Evolutionary conservation across 345 rosid species (phyloP).

Genomic region (Ailanthus altissimus): DNA sequence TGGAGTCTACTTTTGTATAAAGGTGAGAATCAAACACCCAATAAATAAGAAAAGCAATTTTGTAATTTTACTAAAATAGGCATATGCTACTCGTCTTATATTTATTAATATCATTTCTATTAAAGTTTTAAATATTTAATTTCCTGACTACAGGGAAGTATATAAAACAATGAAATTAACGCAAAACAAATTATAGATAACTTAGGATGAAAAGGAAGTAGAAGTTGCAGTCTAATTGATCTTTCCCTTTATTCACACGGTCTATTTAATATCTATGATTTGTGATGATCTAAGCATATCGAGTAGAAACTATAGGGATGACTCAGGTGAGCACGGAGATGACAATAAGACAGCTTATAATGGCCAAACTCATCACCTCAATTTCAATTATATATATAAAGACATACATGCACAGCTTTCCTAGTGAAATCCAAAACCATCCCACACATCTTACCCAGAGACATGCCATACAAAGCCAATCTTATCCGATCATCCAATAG

Average conservation of each 20-base stretch:
- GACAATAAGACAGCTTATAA: background rate
- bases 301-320: background rate
- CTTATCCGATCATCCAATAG: constrained; percentile 8
- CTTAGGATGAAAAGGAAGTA: background rate
- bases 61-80: no score
- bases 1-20: no score
- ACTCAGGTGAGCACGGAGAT: background rate
- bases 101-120: background rate
- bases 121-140: background rate
- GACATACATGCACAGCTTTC: background rate
- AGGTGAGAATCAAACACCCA: background rate
- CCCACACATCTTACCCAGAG: background rate
- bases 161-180: background rate
- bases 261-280: background rate
- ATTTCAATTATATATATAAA: background rate
- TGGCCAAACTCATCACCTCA: no score
- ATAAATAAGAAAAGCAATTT: no score
- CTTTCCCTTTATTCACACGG: background rate
- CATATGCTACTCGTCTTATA: background rate
- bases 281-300: background rate
- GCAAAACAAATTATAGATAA: background rate
- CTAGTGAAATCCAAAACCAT: background rate
- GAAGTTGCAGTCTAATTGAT: background rate
- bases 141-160: background rate
- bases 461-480: constrained; percentile 7